phyloP scores from a whole-genome alignment of 148 eudicot species.

The Beta vulgaris region DNA sequence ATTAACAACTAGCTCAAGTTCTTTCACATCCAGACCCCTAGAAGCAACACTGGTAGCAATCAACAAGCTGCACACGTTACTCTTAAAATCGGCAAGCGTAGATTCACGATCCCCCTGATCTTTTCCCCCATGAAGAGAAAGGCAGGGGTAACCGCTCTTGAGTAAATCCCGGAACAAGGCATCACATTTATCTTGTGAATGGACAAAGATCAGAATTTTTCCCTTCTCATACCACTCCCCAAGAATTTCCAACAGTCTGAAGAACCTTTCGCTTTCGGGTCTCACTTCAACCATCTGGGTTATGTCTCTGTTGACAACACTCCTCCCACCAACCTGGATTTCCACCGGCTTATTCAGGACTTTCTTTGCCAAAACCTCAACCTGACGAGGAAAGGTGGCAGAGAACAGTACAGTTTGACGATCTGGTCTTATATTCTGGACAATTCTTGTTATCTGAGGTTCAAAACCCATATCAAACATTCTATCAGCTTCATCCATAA shows the following conservation, averaged over 20 bases:
- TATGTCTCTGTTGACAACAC: conserved; percentile 86
- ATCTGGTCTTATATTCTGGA: conserved; percentile 74
- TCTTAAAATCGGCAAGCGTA: conserved; percentile 72
- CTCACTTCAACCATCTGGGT: conserved; percentile 78
- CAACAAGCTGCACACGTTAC: conserved; percentile 72
- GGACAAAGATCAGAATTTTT: conserved; percentile 67
- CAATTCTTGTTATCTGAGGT: conserved; percentile 79
- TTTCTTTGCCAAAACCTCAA: conserved; percentile 72
- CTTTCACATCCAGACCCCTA: conserved; percentile 83
- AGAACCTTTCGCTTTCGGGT: conserved; percentile 70
- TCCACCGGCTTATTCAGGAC: conserved; percentile 72
- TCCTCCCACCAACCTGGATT: conserved; percentile 82
- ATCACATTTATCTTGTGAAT: conserved; percentile 73
- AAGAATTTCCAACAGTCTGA: conserved; percentile 63
- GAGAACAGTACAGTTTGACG: conserved; percentile 88
- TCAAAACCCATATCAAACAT: conserved; percentile 94
- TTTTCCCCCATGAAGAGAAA: conserved; percentile 81
- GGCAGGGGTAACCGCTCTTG: conserved; percentile 76
- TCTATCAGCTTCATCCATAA: conserved; percentile 87
- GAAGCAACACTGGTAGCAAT: conserved; percentile 83
- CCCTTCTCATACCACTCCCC: conserved; percentile 95
- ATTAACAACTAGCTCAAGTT: conserved; percentile 73
- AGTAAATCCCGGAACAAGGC: conserved; percentile 61
- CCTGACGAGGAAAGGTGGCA: conserved; percentile 86
- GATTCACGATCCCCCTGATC: conserved; percentile 89